Evolutionary conservation across 2,329 filamentous ascomycete species (phyloP), one percentile per base, ranked within the genome.

Genomic region (Cladosporium sp.): DNA sequence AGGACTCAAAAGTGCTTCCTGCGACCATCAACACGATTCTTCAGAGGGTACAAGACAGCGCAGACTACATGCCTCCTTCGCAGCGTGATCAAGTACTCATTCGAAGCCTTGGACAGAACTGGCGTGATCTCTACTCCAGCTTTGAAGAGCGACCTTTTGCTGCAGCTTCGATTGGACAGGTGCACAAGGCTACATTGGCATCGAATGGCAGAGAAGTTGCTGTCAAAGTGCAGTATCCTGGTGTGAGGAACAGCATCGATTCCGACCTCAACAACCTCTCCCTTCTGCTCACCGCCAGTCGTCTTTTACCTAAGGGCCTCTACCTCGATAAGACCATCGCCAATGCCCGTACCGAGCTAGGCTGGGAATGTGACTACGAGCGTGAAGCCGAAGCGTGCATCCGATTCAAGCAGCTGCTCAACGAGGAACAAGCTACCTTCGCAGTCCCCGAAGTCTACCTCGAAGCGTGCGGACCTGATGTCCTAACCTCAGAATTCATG

Each of bases 321-420:
- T 99, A 94, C 69, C 85, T 99, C 7, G 89, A 99, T 75, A 97
- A 96, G 74, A 99, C 94, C 0, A 97, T 99, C 64, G 92, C 90
- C 64, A 99, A 99, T 70, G 93, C 94, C 3, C 85, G 94, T 9
- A 86, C 85, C 1, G 94, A 99, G 73, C 83, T 99, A 3, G 92
- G 84, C 3, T 99, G 94, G 94, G 94, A 99, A 77, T 97, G 93
- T 71, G 91, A 99, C 77, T 99, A 99, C 71, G 75, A 85, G 58
- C 88, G 94, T 49, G 94, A 99, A 78, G 92, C 92, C 3, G 80
- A 86, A 65, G 94, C 90, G 67, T 90, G 86, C 39, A 80, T 78
- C 48, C 86, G 87, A 17, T 99, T 97, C 76, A 82, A 83, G 48
- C 75, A 84, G 24, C 84, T 97, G 8, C 84, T 97, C n/a, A 72